Conservation (phyloP, 805 yeast species). For the Saccharomycopsis olivae region DNA sequence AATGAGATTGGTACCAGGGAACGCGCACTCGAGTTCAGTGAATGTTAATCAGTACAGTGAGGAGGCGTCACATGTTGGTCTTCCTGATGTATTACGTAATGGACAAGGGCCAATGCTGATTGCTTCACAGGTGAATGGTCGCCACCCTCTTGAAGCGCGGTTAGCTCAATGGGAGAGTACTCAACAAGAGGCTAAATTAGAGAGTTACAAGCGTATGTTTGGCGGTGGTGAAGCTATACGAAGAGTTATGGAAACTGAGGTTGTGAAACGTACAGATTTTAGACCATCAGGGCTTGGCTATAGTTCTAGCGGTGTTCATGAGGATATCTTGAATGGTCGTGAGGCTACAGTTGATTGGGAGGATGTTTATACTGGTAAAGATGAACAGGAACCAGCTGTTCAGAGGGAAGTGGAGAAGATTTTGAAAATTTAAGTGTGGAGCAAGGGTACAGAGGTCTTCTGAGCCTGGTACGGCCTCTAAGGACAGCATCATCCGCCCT, state of each 20-base stretch:
- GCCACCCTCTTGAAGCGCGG: constrained; percentile 81
- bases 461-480: too few relatives aligned
- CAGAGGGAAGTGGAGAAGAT: constrained; percentile 65
- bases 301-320: constrained; percentile 49
- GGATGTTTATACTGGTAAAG: constrained; percentile 66
- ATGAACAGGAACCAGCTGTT: constrained; percentile 38
- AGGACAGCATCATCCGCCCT: too few relatives aligned
- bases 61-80: constrained; percentile 47
- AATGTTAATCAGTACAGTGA: constrained; percentile 42
- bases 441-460: too few relatives aligned
- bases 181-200: constrained; percentile 59
- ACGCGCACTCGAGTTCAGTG: constrained; percentile 23
- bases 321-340: constrained; percentile 67
- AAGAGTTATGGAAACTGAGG: constrained; percentile 77
- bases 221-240: constrained; percentile 93
- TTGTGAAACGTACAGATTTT: constrained; percentile 61
- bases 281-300: constrained; percentile 57
- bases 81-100: constrained; percentile 58
- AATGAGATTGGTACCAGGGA: constrained; percentile 13
- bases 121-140: constrained; percentile 53
- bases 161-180: constrained; percentile 71
- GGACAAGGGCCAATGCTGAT: constrained; percentile 48
- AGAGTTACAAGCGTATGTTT: constrained; percentile 69
- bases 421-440: constrained; percentile 46
- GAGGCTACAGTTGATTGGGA: constrained; percentile 88